Percentiles rank a stretch among this genome's conserved stretches.
These are phyloP conservation scores for Vigna nakashimae DNA, from an alignment of 306 rosid genomes.

Conservation along the genomic window DNA sequence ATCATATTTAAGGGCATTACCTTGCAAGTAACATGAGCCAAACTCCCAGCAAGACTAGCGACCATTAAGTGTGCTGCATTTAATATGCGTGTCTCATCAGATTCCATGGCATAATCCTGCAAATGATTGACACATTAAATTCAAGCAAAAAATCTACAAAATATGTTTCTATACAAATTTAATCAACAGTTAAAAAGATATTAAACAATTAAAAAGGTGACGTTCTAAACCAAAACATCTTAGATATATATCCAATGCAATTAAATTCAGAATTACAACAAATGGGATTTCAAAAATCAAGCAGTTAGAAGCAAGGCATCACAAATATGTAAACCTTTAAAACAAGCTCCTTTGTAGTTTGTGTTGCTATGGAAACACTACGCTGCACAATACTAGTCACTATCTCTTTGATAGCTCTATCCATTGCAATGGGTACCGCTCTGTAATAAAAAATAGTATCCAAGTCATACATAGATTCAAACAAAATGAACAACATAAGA, in stretches of 20 bases:
- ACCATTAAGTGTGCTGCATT: constrained; percentile 99
- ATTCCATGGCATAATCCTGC: constrained; percentile 98
- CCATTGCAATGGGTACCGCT: constrained; percentile 92
- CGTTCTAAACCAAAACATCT: neutral
- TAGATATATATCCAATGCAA: constrained; percentile 13
- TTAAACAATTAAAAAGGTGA: neutral
- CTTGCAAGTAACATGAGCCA: constrained; percentile 99
- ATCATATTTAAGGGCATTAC: constrained; percentile 50
- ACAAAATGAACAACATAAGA: constrained; percentile 29
- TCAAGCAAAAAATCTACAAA: constrained; percentile 1
- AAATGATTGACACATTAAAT: constrained; percentile 36
- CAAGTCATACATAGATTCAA: constrained; percentile 1
- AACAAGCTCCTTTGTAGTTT: constrained; percentile 98
- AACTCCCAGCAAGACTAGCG: constrained; percentile 95
- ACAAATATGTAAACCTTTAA: constrained; percentile 70
- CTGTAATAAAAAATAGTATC: constrained; percentile 54
- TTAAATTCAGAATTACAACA: constrained; percentile 4
- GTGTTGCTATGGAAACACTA: constrained; percentile 97
- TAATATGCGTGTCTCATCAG: constrained; percentile 89
- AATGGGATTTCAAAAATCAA: neutral
- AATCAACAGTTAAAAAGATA: constrained; percentile 25
- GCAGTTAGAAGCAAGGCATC: constrained; percentile 7
- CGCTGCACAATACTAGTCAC: constrained; percentile 92
- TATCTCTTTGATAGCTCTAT: constrained; percentile 92
- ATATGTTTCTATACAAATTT: neutral